Base-by-base conservation (phyloP, 805 yeast genomes). In the Lipomyces oligophaga region DNA sequence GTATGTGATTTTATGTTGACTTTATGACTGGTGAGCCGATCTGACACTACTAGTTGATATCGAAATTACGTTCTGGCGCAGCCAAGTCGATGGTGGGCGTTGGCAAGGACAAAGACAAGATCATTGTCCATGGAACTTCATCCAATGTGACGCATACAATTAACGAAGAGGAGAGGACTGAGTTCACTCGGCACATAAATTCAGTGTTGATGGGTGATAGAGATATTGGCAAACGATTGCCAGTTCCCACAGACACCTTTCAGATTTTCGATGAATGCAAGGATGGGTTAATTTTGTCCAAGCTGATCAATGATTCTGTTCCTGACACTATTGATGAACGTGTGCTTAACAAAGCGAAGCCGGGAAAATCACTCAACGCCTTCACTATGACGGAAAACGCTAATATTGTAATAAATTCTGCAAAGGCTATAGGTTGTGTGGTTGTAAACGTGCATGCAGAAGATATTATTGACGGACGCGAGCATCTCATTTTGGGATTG, bases 301-400 rank as follows among this genome's bases (percentile, higher is more conserved):
- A 87, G 67, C 80, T 93, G 64, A 88, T 93, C 66, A 93, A 93
- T 66, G 98, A 93, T 69, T 87, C 97, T 26, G 98, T 93, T 27
- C 96, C 97, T 6, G 96, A 93, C 47, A 93, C 98, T 8, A 93
- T 93, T 60, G 98, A 93, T 71, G 89, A 97, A 7, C 85, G 98
- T 75, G 98, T 93, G 15, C 77, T 93, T 64, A 93, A 93, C 67
- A 72, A 81, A 65, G 94, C 97, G 21, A 84, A 83, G 65, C 76
- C 76, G 58, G 84, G 83, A 49, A 89, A 86, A 68, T 68, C 77
- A 15, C 76, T 93, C 65, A 93, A 93, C 73, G 86, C 87, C 63
- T 93, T 93, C 75, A 93, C 89, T 56, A 90, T 94, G 81, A 78
- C 85, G 57, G 98, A 93, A 71, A 93, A 93, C 68, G 96, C 97